Evolutionary conservation across 163 green algal genomes (phyloP), one percentile per base, ranked within the genome.

Genomic region (Chloroidium sp.): DNA sequence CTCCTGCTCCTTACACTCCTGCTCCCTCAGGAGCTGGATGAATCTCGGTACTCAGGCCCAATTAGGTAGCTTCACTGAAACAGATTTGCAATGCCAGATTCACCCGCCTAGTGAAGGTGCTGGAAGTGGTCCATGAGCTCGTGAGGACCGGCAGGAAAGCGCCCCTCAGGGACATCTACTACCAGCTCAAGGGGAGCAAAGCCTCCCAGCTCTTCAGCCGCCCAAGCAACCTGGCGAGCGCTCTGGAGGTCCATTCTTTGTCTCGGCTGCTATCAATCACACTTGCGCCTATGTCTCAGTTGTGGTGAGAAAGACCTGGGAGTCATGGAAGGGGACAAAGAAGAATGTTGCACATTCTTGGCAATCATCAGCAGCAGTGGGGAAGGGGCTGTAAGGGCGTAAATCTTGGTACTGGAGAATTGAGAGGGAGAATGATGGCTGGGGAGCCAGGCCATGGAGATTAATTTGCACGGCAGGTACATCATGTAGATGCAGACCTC

Each of bases 151-250:
- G 85, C 0, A 79, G 84, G 4, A 81, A 80, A 12, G 84, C 89
- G 4, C 91, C 86, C 1, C 90, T 93, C 82, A 82, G 90, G 0
- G 90, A 94, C 69, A 59, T 94, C n/a, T 94, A 92, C 82, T 94
- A 94, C 86, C 87, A 77, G 86, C 78, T 91, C 36, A 69, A 87
- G 12, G 64, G 64, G 8, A 10, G 64, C 36, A 36, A 36, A 36
- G 64, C 74, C 12, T 85, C 86, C 13, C 86, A 84, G 1, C 80
- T 91, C 14, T 90, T 93, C 78, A 78, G 61, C 69, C 77, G 36
- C 58, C 74, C 80, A 12, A 61, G 58, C 14, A 74, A 83, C 61
- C 74, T 83, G 57, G 36, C 77, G 61, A 59, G 77, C 10, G 76
- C 77, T 1, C 76, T 79, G 57, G n/a, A 69, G 64, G 77, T 57